Percentiles rank a stretch among this genome's conserved stretches.
Evolutionary conservation across 768 basidiomycete species (phyloP).

Genomic region (Chiua virens): DNA sequence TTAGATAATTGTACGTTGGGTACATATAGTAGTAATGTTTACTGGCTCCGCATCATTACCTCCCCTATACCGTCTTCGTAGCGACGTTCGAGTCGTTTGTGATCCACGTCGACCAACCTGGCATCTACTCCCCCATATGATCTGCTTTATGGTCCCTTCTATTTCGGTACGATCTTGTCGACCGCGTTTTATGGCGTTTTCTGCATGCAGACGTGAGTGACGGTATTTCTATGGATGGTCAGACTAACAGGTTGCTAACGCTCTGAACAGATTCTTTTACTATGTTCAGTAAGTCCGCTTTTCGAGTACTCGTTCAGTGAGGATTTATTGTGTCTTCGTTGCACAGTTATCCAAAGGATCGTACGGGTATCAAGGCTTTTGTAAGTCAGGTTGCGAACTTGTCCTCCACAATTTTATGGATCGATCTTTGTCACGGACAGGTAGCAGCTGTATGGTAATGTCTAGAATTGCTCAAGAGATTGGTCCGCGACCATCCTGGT

Average conservation of each 20-base stretch:
- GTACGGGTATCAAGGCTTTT: not conserved
- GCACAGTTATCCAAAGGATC: not conserved
- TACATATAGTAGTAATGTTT: too few relatives aligned
- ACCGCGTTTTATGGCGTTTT: not conserved
- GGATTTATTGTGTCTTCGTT: not conserved
- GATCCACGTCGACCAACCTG: too few relatives aligned
- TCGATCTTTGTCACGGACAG: not conserved
- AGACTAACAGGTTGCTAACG: too few relatives aligned
- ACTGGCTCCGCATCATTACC: too few relatives aligned
- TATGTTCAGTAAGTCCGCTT: not conserved
- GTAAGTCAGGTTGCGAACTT: not conserved
- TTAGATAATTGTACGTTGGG: too few relatives aligned
- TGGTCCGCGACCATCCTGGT: not conserved
- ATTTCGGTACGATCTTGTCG: not conserved
- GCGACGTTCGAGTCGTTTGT: too few relatives aligned
- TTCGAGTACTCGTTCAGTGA: too few relatives aligned
- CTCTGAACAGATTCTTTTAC: constrained; percentile 1
- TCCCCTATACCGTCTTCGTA: too few relatives aligned
- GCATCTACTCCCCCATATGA: too few relatives aligned
- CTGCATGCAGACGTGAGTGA: constrained; percentile 3
- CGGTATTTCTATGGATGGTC: too few relatives aligned
- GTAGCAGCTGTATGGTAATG: not conserved
- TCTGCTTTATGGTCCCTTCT: not conserved
- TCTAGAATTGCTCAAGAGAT: not conserved
- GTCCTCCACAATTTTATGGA: not conserved